A percentile compares a stretch with the other conserved stretches of the same genome.
These are phyloP conservation scores for Termitomyces eurrhizus DNA, from an alignment of 768 basidiomycete species.

Conservation along the genomic window DNA sequence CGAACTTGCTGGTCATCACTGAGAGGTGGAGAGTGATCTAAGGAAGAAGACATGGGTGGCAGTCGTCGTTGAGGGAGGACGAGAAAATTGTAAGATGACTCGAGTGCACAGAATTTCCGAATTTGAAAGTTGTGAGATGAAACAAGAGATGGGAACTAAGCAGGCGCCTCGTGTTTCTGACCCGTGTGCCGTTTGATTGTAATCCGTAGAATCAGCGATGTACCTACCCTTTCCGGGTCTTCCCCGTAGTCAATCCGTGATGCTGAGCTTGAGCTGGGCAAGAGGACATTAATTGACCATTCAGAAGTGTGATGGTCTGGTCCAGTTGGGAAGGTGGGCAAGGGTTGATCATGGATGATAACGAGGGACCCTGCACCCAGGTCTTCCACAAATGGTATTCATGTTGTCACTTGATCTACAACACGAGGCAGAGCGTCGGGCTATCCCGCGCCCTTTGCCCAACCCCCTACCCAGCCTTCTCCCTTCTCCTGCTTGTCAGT, in stretches of 20 bases:
- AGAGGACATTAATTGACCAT: constrained; percentile 13
- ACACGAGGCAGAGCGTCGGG: constrained; percentile 28
- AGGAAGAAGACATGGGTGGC: constrained; percentile 17
- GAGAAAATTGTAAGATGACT: constrained; percentile 26
- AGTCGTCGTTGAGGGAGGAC: constrained; percentile 15
- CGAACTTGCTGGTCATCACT: constrained; percentile 22
- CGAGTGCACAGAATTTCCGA: constrained; percentile 27
- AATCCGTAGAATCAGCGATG: constrained; percentile 24
- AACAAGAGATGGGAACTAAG: constrained; percentile 32
- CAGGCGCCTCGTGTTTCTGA: constrained; percentile 38
- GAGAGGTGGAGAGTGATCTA: constrained; percentile 14
- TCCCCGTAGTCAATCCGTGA: constrained; percentile 28
- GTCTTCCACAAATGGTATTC: constrained; percentile 9
- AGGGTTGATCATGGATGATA: constrained; percentile 20
- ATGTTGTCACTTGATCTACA: constrained; percentile 21
- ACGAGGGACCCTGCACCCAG: constrained; percentile 14
- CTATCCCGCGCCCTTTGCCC: constrained; percentile 31
- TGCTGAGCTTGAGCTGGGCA: constrained; percentile 13
- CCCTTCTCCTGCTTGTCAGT: constrained; percentile 6
- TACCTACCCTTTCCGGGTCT: constrained; percentile 24
- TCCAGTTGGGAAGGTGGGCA: constrained; percentile 15
- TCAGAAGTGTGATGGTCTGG: constrained; percentile 5
- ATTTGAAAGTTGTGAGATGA: constrained; percentile 25
- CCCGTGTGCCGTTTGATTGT: constrained; percentile 30
- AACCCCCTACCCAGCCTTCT: constrained; percentile 21